phyloP scores from a whole-genome alignment of 2,329 filamentous ascomycete genomes.

The Talaromyces sp. region DNA sequence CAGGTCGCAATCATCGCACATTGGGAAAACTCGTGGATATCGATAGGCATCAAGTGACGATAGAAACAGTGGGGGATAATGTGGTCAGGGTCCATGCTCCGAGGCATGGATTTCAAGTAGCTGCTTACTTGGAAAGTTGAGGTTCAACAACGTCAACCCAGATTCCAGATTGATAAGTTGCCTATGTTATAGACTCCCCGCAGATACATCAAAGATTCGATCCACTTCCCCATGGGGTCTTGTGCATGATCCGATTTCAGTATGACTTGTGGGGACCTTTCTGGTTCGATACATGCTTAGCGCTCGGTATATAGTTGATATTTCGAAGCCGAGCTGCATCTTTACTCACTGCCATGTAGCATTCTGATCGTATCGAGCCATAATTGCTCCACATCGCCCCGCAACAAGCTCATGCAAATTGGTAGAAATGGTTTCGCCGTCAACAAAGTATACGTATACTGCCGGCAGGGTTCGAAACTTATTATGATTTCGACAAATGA shows the following conservation, averaged over 20 bases:
- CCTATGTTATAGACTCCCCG: neutral
- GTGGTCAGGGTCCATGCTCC: neutral
- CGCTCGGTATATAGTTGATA: neutral
- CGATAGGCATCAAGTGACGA: neutral
- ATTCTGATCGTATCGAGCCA: neutral
- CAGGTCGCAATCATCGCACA: neutral
- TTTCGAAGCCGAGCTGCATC: neutral
- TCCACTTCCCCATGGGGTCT: slow-evolving; percentile 1
- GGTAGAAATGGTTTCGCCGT: neutral
- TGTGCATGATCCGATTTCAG: neutral
- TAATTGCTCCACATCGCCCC: neutral
- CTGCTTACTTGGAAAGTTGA: neutral
- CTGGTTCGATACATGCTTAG: neutral
- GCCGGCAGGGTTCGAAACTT: neutral
- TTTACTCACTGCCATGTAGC: neutral
- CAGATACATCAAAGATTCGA: neutral
- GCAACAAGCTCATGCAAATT: neutral
- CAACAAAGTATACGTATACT: neutral
- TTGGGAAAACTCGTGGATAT: neutral
- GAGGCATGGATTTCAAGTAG: neutral
- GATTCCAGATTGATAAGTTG: neutral
- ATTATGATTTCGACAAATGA: neutral
- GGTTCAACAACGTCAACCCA: neutral
- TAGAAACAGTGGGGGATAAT: neutral
- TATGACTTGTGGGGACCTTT: neutral